Conservation (phyloP, 2,329 filamentous ascomycete genomes). For the Fusarium tupiense region DNA sequence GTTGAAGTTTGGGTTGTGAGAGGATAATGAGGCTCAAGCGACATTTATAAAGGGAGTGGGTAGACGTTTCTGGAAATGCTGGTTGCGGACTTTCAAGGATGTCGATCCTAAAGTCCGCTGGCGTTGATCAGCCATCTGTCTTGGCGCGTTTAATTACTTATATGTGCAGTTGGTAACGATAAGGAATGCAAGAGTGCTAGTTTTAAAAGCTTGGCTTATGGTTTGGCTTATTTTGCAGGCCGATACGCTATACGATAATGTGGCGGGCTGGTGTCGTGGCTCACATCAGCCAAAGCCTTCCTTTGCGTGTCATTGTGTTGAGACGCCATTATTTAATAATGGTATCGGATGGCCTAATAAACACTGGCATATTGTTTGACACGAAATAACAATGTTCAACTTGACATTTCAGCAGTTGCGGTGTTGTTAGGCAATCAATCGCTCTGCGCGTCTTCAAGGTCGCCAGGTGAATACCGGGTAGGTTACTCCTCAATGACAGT, state of each 20-base stretch:
- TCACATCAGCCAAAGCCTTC: background rate
- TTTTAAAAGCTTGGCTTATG: background rate
- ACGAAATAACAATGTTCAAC: accelerated
- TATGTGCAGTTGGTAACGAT: accelerated
- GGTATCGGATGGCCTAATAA: accelerated
- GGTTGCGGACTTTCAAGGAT: background rate
- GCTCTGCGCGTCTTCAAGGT: no score
- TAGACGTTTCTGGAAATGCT: background rate
- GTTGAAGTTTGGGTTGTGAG: accelerated
- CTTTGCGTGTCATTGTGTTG: accelerated
- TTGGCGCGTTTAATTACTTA: background rate
- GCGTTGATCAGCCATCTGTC: background rate
- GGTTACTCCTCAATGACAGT: background rate
- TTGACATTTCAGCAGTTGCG: accelerated
- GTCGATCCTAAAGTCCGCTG: background rate
- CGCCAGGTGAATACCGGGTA: background rate
- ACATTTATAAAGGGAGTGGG: background rate
- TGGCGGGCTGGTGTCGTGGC: background rate
- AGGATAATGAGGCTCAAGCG: background rate
- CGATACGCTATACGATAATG: background rate
- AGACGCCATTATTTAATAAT: accelerated
- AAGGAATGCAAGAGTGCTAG: accelerated
- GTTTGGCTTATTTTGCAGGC: accelerated
- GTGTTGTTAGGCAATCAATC: accelerated
- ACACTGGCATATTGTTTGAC: accelerated